Percentiles rank a stretch among this genome's conserved stretches.
Conservation (phyloP, 2,329 filamentous ascomycete species). For the Cordyceps farinosa region DNA sequence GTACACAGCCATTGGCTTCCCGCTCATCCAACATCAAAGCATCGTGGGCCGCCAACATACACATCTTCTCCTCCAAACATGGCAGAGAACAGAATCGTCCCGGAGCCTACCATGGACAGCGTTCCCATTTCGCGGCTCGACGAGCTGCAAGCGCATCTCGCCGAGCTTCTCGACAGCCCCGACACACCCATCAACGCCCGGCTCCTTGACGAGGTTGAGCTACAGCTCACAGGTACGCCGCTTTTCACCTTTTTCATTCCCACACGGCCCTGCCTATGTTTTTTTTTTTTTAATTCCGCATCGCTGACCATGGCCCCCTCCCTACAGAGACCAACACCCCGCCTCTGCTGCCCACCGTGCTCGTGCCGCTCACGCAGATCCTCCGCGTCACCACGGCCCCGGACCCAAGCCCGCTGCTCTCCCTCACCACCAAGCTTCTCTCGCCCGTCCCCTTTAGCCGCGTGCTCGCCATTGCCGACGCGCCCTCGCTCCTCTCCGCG, state of each 20-base stretch:
- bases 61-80: no score
- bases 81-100: conserved; percentile 26
- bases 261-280: conserved; percentile 10
- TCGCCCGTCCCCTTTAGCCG: conserved; percentile 50
- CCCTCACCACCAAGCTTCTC: conserved; percentile 54
- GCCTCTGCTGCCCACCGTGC: conserved; percentile 48
- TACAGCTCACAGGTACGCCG: conserved; percentile 52
- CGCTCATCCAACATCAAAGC: no score
- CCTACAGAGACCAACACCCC: conserved; percentile 48
- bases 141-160: conserved; percentile 53
- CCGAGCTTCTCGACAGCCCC: conserved; percentile 44
- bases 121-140: conserved; percentile 49
- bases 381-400: conserved; percentile 49
- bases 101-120: conserved; percentile 38
- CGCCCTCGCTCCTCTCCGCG: conserved; percentile 48
- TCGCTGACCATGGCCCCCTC: not conserved
- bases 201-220: conserved; percentile 56
- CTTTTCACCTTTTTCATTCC: not conserved
- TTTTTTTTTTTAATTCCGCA: not conserved
- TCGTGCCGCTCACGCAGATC: conserved; percentile 51
- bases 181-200: conserved; percentile 42
- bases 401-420: conserved; percentile 50
- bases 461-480: conserved; percentile 49
- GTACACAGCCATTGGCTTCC: no score
- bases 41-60: no score